Evolutionary conservation across 176 grass and related monocot genomes (phyloP).

Genomic region (Eragrostis nindensis): DNA sequence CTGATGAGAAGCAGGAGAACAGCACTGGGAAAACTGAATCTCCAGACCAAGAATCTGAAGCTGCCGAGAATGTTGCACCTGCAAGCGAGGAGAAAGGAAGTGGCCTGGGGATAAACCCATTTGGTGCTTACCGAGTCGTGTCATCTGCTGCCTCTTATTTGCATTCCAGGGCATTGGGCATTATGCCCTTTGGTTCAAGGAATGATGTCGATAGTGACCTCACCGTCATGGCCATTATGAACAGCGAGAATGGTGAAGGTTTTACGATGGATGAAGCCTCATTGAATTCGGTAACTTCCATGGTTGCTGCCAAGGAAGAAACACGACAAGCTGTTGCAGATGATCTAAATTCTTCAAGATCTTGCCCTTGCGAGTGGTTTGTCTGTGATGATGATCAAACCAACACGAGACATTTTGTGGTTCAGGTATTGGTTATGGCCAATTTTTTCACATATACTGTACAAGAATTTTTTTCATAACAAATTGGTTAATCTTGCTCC

Average conservation of each 20-base stretch:
- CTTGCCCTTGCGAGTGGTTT: conserved; percentile 81
- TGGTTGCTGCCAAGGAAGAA: conserved; percentile 91
- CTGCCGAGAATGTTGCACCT: background rate
- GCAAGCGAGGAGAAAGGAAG: conserved; percentile 32
- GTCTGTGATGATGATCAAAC: conserved; percentile 73
- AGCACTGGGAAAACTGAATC: conserved; percentile 19
- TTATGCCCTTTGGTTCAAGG: conserved; percentile 63
- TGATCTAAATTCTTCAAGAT: conserved; percentile 80
- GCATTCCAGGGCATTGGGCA: conserved; percentile 55
- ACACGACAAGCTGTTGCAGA: conserved; percentile 77
- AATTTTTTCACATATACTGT: background rate
- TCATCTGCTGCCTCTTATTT: conserved; percentile 82
- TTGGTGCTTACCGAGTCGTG: conserved; percentile 61
- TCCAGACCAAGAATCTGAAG: conserved; percentile 34
- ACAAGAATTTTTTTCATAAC: background rate
- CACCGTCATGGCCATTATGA: conserved; percentile 39
- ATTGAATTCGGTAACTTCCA: conserved; percentile 87
- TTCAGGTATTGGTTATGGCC: conserved; percentile 65
- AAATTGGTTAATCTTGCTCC: background rate
- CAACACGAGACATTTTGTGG: conserved; percentile 85
- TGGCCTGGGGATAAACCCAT: conserved; percentile 48
- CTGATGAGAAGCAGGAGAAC: conserved; percentile 39
- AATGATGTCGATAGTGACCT: conserved; percentile 31
- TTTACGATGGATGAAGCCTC: conserved; percentile 66
- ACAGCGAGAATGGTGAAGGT: conserved; percentile 36